Percentiles rank a stretch among this genome's conserved stretches.
phyloP scores from a whole-genome alignment of 768 basidiomycete genomes.

The Leucosporidium yakuticum region DNA sequence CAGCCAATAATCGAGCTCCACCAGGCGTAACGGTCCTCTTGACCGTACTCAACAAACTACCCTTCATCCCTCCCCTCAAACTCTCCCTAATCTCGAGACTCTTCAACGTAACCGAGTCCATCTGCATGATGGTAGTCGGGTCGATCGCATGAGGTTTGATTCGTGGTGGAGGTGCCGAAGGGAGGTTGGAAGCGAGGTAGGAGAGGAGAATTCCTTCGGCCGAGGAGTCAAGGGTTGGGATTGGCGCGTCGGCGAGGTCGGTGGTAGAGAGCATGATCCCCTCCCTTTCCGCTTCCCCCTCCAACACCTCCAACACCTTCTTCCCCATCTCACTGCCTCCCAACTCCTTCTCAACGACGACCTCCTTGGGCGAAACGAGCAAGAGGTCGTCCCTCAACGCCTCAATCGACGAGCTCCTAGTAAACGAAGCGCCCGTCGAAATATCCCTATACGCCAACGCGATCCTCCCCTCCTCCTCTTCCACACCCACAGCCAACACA shows the following conservation, averaged over 20 bases:
- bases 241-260: not conserved
- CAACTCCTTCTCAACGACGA: conserved; percentile 49
- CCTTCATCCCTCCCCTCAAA: conserved; percentile 62
- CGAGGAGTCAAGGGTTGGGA: not conserved
- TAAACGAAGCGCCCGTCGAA: conserved; percentile 88
- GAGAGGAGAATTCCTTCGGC: conserved; percentile 17
- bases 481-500: conserved; percentile 21
- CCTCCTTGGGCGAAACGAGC: conserved; percentile 72
- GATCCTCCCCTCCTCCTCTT: conserved; percentile 17
- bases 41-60: conserved; percentile 66
- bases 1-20: conserved; percentile 65
- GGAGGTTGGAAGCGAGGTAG: conserved; percentile 24
- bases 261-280: conserved; percentile 12
- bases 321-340: too few species aligned
- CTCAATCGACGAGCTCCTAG: conserved; percentile 55
- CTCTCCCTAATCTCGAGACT: conserved; percentile 78
- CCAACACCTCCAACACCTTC: not conserved
- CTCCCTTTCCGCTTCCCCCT: conserved; percentile 18
- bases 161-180: conserved; percentile 8
- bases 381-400: conserved; percentile 71
- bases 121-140: conserved; percentile 64
- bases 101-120: conserved; percentile 80
- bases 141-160: conserved; percentile 53
- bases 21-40: conserved; percentile 72
- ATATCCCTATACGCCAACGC: conserved; percentile 92